Conservation (phyloP, 2,329 filamentous ascomycete genomes). For the Aspergillus brunneoviolaceus region DNA sequence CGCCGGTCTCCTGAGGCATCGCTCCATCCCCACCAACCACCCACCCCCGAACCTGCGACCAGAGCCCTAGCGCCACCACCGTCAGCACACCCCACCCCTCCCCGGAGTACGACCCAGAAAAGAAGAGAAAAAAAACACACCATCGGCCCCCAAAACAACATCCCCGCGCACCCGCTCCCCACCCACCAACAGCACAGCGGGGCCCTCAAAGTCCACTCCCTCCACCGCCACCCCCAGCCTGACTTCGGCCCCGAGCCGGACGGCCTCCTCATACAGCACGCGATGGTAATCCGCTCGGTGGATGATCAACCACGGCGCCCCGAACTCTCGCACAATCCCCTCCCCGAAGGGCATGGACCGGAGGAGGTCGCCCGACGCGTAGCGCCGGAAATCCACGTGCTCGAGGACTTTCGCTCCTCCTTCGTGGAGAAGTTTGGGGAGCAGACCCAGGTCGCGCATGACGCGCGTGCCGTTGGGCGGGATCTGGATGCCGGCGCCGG, state of each 20-base stretch:
- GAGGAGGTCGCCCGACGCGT: constrained; percentile 20
- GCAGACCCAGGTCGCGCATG: constrained; percentile 18
- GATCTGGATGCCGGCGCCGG: constrained; percentile 31
- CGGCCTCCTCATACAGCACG: constrained; percentile 19
- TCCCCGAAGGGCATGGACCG: constrained; percentile 23
- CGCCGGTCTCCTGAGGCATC: constrained; percentile 56
- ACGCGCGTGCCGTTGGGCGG: constrained; percentile 28
- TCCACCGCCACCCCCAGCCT: constrained; percentile 8
- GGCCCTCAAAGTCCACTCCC: constrained; percentile 1
- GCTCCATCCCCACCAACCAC: constrained; percentile 38
- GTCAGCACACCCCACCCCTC: background rate
- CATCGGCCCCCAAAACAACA: constrained; percentile 22
- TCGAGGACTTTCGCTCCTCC: constrained; percentile 1
- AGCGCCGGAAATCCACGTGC: constrained; percentile 21
- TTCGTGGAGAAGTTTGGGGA: constrained; percentile 13
- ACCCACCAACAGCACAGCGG: constrained; percentile 7
- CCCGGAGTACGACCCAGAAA: too few species aligned
- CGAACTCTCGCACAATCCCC: constrained; percentile 21
- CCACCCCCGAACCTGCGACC: constrained; percentile 14
- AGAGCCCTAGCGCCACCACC: constrained; percentile 9
- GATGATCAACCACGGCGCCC: constrained; percentile 27
- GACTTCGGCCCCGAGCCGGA: constrained; percentile 13
- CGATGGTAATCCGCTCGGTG: constrained; percentile 22
- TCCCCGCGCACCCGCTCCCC: constrained; percentile 16
- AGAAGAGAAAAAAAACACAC: constrained; percentile 2